These are phyloP conservation scores for Anaeramoeba ignava DNA, from an alignment of 78 protist genomes.

Conservation along the genomic window DNA sequence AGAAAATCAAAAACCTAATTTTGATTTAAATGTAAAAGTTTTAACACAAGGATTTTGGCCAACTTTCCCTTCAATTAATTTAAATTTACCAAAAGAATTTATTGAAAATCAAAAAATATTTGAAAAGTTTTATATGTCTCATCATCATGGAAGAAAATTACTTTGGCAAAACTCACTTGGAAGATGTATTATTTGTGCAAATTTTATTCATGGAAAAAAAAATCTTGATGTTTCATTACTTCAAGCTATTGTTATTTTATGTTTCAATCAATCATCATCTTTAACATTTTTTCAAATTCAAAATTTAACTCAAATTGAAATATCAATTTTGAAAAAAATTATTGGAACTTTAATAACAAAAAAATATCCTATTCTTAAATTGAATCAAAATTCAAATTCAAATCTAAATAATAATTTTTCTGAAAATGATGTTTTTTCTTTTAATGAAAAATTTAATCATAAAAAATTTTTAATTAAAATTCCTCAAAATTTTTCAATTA, in stretches of 20 bases:
- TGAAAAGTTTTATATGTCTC: slow-evolving; percentile 38
- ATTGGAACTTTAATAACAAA: background rate
- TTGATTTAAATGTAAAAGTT: slow-evolving; percentile 61
- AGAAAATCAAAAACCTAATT: too few species aligned
- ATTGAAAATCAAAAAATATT: slow-evolving; percentile 39
- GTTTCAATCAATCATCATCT: slow-evolving; percentile 45
- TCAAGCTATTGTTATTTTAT: slow-evolving; percentile 63
- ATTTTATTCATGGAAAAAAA: slow-evolving; percentile 44
- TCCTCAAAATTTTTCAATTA: slow-evolving; percentile 22
- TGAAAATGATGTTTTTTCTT: slow-evolving; percentile 47
- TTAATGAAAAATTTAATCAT: slow-evolving; percentile 48
- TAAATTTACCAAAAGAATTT: slow-evolving; percentile 39
- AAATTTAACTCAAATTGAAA: slow-evolving; percentile 24
- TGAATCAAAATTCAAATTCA: too few species aligned
- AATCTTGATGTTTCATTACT: slow-evolving; percentile 59
- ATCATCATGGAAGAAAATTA: slow-evolving; percentile 47
- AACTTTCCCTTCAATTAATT: slow-evolving; percentile 25
- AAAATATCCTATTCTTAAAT: too few species aligned
- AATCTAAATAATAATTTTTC: slow-evolving; percentile 35
- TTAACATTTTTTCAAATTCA: slow-evolving; percentile 29
- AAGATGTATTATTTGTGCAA: slow-evolving; percentile 37
- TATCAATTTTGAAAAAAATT: background rate
- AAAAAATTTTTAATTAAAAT: slow-evolving; percentile 53
- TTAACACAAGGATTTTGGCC: slow-evolving; percentile 79
- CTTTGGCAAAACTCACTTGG: slow-evolving; percentile 62